Percentiles rank a stretch among this genome's conserved stretches.
Evolutionary conservation across 2,329 filamentous ascomycete genomes (phyloP).

Genomic region (Aspergillus tamarii): DNA sequence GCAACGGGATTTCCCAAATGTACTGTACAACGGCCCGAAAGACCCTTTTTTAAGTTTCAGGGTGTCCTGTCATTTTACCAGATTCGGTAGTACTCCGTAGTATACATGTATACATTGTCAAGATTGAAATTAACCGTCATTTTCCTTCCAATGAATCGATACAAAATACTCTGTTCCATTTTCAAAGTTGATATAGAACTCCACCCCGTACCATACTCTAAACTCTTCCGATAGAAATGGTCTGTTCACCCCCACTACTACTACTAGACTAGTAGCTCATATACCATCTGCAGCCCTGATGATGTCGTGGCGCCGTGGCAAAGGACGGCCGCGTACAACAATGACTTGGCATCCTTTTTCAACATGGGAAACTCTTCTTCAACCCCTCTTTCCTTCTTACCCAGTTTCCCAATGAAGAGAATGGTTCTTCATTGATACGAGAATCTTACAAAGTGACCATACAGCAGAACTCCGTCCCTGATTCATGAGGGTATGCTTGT

Average conservation of each 20-base stretch:
- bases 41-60: neutral
- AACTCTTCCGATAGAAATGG: too few relatives aligned
- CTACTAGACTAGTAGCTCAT: neutral
- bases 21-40: neutral
- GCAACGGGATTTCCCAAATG: neutral
- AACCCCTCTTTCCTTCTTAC: neutral
- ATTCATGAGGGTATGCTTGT: neutral
- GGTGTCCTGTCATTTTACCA: too few relatives aligned
- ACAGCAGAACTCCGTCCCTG: neutral
- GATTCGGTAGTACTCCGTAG: too few relatives aligned
- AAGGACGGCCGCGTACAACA: conserved; percentile 14
- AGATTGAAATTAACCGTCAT: neutral
- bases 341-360: conserved; percentile 7
- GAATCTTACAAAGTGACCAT: neutral
- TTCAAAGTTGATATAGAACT: neutral
- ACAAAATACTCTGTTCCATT: neutral
- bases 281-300: neutral
- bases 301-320: conserved; percentile 7
- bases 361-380: neutral
- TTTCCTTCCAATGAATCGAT: neutral
- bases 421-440: neutral
- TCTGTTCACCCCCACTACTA: too few relatives aligned
- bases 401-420: neutral
- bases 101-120: too few relatives aligned
- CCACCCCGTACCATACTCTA: too few relatives aligned